Conservation (phyloP, 331 rosid genomes). For the Saraca asoca region DNA sequence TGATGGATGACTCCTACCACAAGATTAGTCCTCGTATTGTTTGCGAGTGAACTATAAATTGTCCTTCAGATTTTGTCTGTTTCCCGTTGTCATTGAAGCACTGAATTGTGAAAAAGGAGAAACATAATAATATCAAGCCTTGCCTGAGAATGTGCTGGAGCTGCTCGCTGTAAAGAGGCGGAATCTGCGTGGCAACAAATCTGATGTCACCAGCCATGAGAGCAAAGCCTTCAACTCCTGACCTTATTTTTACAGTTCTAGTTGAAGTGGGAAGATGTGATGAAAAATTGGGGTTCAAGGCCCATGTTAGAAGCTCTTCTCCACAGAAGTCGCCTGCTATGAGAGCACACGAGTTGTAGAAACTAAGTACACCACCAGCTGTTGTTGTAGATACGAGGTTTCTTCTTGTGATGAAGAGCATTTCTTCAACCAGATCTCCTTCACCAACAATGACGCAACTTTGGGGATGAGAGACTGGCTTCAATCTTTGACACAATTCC, state of each 20-base stretch:
- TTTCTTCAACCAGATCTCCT: conserved; percentile 83
- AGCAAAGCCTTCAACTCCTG: conserved; percentile 90
- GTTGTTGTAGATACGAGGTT: conserved; percentile 53
- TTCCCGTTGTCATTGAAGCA: too few species aligned
- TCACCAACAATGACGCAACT: conserved; percentile 62
- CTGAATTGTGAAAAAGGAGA: too few species aligned
- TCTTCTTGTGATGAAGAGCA: conserved; percentile 86
- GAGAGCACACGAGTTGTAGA: conserved; percentile 50
- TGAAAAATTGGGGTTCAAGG: conserved; percentile 72
- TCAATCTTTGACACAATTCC: conserved; percentile 70
- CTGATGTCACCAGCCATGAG: conserved; percentile 73
- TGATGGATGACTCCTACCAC: too few species aligned
- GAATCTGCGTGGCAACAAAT: conserved; percentile 71
- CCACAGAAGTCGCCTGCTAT: conserved; percentile 86
- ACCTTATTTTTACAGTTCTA: conserved; percentile 65
- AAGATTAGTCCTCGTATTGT: too few species aligned
- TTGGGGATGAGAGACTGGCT: conserved; percentile 71
- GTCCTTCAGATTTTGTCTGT: too few species aligned
- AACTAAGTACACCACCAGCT: conserved; percentile 73
- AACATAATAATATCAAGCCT: conserved; percentile 30
- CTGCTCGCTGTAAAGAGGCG: conserved; percentile 61
- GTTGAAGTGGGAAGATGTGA: conserved; percentile 69
- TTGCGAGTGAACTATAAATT: too few species aligned
- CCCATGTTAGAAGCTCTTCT: conserved; percentile 95
- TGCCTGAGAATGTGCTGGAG: conserved; percentile 72